These are phyloP conservation scores for Bretschneidera sinensis DNA, from an alignment of 345 rosid species.

Conservation along the genomic window DNA sequence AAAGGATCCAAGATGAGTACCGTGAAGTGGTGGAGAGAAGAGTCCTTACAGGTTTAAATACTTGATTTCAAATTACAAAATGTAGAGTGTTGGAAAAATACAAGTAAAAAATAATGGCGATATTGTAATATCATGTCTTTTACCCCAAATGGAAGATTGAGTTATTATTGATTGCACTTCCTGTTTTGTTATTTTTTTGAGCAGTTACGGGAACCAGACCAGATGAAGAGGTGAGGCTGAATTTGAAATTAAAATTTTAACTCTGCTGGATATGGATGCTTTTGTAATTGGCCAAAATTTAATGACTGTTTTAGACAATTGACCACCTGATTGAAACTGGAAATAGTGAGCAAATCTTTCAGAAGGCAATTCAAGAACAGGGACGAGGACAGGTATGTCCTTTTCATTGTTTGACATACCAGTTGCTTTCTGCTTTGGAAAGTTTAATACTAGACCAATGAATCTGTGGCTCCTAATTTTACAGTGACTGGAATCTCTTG, in stretches of 20 bases:
- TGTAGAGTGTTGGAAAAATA: neutral
- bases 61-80: slow-evolving; percentile 1
- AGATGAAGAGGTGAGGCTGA: slow-evolving; percentile 55
- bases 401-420: too few species aligned
- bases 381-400: slow-evolving; percentile 79
- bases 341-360: slow-evolving; percentile 89
- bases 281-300: slow-evolving; percentile 21
- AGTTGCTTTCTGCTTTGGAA: neutral
- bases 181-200: slow-evolving; percentile 14
- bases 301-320: slow-evolving; percentile 47
- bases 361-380: slow-evolving; percentile 86
- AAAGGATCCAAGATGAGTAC: slow-evolving; percentile 81
- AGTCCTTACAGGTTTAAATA: slow-evolving; percentile 61
- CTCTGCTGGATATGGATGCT: slow-evolving; percentile 8
- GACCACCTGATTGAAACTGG: slow-evolving; percentile 90
- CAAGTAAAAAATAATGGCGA: neutral
- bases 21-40: slow-evolving; percentile 89
- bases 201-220: slow-evolving; percentile 69
- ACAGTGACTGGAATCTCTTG: too few species aligned
- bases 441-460: neutral
- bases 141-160: neutral
- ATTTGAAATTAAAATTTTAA: slow-evolving; percentile 9
- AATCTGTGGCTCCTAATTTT: too few species aligned
- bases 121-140: neutral
- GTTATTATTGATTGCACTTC: slow-evolving; percentile 8